Conservation (phyloP, 495 filamentous ascomycete species). For the Polyplosphaeria fusca region DNA sequence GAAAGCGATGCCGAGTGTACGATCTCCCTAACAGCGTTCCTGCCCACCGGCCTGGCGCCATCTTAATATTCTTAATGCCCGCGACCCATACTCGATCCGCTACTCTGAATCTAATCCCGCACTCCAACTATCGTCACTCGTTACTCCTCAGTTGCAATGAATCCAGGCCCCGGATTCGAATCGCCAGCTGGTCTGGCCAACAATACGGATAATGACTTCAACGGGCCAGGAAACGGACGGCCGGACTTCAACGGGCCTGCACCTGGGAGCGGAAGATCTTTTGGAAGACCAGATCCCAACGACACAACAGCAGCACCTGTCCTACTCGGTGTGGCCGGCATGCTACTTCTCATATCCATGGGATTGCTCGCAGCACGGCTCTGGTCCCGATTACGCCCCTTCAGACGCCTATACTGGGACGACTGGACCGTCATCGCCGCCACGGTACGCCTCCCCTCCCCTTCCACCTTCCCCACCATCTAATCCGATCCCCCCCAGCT, state of each 20-base stretch:
- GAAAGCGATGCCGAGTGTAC: too few species aligned
- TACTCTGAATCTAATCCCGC: too few species aligned
- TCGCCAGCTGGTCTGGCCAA: too few species aligned
- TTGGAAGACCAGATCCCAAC: background rate
- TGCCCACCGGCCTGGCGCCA: too few species aligned
- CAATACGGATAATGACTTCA: too few species aligned
- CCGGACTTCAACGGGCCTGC: background rate
- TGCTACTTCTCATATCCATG: constrained; percentile 15
- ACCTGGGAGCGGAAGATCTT: background rate
- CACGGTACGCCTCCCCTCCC: constrained; percentile 9
- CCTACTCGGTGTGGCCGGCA: constrained; percentile 15
- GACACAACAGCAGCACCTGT: constrained; percentile 17
- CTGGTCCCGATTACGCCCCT: constrained; percentile 17
- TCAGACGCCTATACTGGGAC: constrained; percentile 9
- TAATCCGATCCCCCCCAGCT: constrained; percentile 9
- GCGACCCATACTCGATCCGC: too few species aligned
- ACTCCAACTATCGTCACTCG: too few species aligned
- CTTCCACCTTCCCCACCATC: background rate
- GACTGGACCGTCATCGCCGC: constrained; percentile 22
- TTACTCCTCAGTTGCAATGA: too few species aligned
- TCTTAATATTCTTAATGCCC: too few species aligned
- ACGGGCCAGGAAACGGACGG: too few species aligned
- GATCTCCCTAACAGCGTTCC: too few species aligned
- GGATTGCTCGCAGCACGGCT: constrained; percentile 12
- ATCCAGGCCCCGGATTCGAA: too few species aligned